Evolutionary conservation across 2,329 filamentous ascomycete genomes (phyloP).

Genomic region (Hysterium pulicare): DNA sequence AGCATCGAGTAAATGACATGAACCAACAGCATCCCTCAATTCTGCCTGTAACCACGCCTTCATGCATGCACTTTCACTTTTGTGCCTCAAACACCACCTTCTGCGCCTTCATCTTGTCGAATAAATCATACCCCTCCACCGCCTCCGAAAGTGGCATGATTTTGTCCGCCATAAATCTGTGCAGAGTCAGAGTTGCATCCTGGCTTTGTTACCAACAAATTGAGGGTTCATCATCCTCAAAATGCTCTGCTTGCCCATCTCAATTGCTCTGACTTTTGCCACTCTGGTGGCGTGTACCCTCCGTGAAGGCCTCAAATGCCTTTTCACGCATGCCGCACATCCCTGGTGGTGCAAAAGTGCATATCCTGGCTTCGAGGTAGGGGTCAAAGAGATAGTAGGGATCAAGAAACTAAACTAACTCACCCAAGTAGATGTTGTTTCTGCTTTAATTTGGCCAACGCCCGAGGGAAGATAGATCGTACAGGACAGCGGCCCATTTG

Average conservation of each 20-base stretch:
- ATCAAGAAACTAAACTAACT: too few species aligned
- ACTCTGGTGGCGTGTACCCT: too few species aligned
- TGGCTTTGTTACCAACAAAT: background rate
- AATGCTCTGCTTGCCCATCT: too few species aligned
- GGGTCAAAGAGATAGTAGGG: background rate
- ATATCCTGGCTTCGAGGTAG: too few species aligned
- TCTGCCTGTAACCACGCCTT: too few species aligned
- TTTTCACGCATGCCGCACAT: too few species aligned
- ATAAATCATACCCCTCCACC: slow-evolving; percentile 51
- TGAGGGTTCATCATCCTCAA: too few species aligned
- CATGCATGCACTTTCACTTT: slow-evolving; percentile 32
- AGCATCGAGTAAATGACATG: too few species aligned
- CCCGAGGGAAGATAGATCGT: slow-evolving; percentile 48
- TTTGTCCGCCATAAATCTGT: slow-evolving; percentile 52
- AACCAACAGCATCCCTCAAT: too few species aligned
- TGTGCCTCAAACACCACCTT: slow-evolving; percentile 51
- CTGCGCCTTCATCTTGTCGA: slow-evolving; percentile 53
- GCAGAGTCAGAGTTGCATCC: slow-evolving; percentile 2
- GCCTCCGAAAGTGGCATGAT: slow-evolving; percentile 50
- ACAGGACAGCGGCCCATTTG: slow-evolving; percentile 52
- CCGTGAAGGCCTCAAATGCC: too few species aligned
- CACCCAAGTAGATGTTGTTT: slow-evolving; percentile 49
- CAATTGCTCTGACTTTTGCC: too few species aligned
- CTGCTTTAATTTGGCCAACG: slow-evolving; percentile 43
- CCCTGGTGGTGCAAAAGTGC: too few species aligned